These are phyloP conservation scores for Chloranthus sessilifolius DNA, from an alignment of 164 flowering plant genomes.

Conservation along the genomic window DNA sequence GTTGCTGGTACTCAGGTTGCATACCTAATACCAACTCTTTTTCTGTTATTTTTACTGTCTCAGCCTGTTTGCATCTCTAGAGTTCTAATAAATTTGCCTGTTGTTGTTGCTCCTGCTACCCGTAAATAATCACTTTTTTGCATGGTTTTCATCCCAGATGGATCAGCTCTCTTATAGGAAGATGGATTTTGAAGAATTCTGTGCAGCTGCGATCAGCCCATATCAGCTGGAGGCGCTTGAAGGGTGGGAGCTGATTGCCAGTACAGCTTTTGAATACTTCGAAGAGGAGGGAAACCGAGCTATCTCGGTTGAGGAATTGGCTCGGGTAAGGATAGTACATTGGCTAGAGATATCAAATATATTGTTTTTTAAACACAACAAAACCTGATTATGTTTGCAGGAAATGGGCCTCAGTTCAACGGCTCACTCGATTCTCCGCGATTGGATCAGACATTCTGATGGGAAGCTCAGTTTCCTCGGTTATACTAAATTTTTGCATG, in stretches of 20 bases:
- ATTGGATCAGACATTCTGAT: slow-evolving; percentile 77
- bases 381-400: slow-evolving; percentile 44
- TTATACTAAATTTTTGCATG: slow-evolving; percentile 84
- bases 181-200: slow-evolving; percentile 87
- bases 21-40: too few species aligned
- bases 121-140: too few species aligned
- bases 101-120: too few species aligned
- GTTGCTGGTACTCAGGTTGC: too few species aligned
- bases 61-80: too few species aligned
- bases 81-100: too few species aligned
- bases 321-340: slow-evolving; percentile 54
- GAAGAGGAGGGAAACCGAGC: slow-evolving; percentile 79
- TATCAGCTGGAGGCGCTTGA: slow-evolving; percentile 89
- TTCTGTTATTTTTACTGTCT: too few species aligned
- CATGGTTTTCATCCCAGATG: too few species aligned
- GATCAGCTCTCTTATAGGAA: slow-evolving; percentile 57
- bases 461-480: slow-evolving; percentile 84
- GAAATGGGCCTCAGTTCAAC: slow-evolving; percentile 78
- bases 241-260: slow-evolving; percentile 76
- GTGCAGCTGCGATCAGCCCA: slow-evolving; percentile 89
- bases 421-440: slow-evolving; percentile 55
- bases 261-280: slow-evolving; percentile 61
- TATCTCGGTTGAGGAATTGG: slow-evolving; percentile 73
- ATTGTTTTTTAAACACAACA: too few species aligned
- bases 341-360: too few species aligned